Conservation (phyloP, 2,329 filamentous ascomycete species). For the Claviceps sp. region DNA sequence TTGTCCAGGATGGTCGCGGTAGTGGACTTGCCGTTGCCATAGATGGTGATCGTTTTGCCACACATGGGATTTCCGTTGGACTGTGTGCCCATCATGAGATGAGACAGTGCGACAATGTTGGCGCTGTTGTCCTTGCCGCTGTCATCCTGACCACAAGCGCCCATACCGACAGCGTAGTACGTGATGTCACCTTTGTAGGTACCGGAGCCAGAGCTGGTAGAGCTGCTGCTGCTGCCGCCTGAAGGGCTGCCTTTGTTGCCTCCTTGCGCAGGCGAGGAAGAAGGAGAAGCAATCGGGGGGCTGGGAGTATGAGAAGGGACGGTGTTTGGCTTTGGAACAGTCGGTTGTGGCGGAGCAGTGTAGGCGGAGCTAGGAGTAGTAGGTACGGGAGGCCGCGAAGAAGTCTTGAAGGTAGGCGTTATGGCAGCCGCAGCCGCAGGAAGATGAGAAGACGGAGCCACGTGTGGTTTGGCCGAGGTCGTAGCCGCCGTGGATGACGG, state of each 20-base stretch:
- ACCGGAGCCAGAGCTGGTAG: slow-evolving; percentile 11
- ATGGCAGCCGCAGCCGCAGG: slow-evolving; percentile 14
- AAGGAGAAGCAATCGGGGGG: slow-evolving; percentile 6
- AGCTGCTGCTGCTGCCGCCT: slow-evolving; percentile 4
- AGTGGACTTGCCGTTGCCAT: slow-evolving; percentile 41
- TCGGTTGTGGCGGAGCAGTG: slow-evolving; percentile 6
- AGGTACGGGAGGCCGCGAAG: slow-evolving; percentile 5
- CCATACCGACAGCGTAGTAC: slow-evolving; percentile 57
- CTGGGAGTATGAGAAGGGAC: slow-evolving; percentile 7
- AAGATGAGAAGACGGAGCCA: slow-evolving; percentile 9
- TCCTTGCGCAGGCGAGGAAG: slow-evolving; percentile 7
- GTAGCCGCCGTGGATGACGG: slow-evolving; percentile 9
- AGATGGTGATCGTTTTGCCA: slow-evolving; percentile 53
- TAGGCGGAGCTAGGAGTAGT: slow-evolving; percentile 6
- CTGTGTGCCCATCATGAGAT: slow-evolving; percentile 44
- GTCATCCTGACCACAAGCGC: slow-evolving; percentile 54
- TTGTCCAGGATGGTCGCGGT: slow-evolving; percentile 56
- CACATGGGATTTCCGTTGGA: slow-evolving; percentile 61
- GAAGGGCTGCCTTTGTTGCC: background rate
- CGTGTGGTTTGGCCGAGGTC: background rate
- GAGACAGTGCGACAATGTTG: slow-evolving; percentile 56
- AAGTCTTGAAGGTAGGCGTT: slow-evolving; percentile 14
- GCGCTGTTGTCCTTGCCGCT: slow-evolving; percentile 37
- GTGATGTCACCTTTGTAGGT: slow-evolving; percentile 52
- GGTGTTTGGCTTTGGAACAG: slow-evolving; percentile 2